These are phyloP conservation scores for Pleurotus citrinopileatus DNA, from an alignment of 768 basidiomycete genomes.

Conservation along the genomic window DNA sequence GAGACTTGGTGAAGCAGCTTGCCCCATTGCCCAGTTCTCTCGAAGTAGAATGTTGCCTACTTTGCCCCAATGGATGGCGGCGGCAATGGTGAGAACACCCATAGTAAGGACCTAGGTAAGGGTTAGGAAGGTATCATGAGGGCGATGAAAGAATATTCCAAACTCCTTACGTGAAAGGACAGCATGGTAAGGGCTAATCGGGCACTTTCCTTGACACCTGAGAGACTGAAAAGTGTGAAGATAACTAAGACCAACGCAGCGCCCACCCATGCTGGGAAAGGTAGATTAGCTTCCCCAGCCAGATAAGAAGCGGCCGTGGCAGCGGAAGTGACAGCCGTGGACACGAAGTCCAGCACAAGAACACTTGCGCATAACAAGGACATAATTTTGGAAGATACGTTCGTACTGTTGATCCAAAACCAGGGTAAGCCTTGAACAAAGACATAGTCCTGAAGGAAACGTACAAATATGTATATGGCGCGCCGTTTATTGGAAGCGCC, in stretches of 20 bases:
- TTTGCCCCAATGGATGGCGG: conserved; percentile 48
- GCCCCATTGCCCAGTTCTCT: conserved; percentile 51
- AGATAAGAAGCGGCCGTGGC: conserved; percentile 71
- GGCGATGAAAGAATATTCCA: no score
- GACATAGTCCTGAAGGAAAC: conserved; percentile 15
- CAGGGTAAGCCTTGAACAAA: background rate
- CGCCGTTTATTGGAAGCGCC: conserved; percentile 66
- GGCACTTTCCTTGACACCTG: conserved; percentile 62
- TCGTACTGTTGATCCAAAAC: conserved; percentile 37
- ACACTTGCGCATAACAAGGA: conserved; percentile 66
- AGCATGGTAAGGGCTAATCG: conserved; percentile 57
- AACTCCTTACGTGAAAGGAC: conserved; percentile 58
- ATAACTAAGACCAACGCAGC: conserved; percentile 51
- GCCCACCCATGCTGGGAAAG: conserved; percentile 52
- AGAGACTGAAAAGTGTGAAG: conserved; percentile 53
- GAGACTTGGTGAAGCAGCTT: conserved; percentile 23
- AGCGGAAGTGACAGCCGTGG: conserved; percentile 70
- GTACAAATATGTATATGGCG: conserved; percentile 69
- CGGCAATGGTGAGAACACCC: conserved; percentile 47
- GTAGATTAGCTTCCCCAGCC: conserved; percentile 56
- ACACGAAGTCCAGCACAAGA: conserved; percentile 67
- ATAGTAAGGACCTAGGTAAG: conserved; percentile 51
- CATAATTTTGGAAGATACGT: conserved; percentile 59
- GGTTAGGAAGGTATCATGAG: conserved; percentile 8
- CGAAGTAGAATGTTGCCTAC: conserved; percentile 45